Percentiles rank a stretch among this genome's conserved stretches.
Conservation (phyloP, 2,329 filamentous ascomycete genomes). For the Aspergillus eucalypticola region DNA sequence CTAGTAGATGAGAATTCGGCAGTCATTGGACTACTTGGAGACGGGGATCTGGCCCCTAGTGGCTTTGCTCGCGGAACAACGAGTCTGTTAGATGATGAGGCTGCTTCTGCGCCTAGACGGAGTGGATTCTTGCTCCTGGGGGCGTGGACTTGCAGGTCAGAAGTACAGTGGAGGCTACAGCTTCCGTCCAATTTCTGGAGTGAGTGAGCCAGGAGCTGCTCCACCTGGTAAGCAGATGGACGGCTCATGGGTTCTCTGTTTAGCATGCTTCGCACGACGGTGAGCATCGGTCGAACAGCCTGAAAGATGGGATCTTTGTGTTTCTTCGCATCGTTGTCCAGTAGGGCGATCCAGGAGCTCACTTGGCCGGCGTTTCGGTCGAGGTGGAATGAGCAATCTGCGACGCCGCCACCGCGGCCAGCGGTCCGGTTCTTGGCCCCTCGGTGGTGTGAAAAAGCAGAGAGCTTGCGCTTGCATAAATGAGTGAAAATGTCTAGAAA, state of each 20-base stretch:
- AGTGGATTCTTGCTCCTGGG: constrained; percentile 4
- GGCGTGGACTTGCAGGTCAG: constrained; percentile 12
- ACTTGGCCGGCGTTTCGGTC: constrained; percentile 54
- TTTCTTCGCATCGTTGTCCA: constrained; percentile 52
- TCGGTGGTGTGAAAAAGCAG: constrained; percentile 58
- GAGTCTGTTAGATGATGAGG: not conserved
- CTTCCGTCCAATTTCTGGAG: constrained; percentile 14
- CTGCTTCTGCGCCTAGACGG: not conserved
- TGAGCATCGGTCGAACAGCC: constrained; percentile 41
- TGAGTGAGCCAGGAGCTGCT: constrained; percentile 19
- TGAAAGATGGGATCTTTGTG: constrained; percentile 41
- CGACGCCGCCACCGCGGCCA: constrained; percentile 50
- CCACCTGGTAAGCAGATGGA: constrained; percentile 34
- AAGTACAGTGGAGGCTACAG: constrained; percentile 19
- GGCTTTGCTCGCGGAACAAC: constrained; percentile 11
- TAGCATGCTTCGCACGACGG: constrained; percentile 41
- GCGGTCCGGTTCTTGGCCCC: constrained; percentile 53
- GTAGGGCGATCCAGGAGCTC: constrained; percentile 55
- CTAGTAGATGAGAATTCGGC: not conserved
- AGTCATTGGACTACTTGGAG: not conserved
- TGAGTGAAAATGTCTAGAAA: constrained; percentile 62
- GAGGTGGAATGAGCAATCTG: constrained; percentile 60
- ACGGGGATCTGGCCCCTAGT: constrained; percentile 5
- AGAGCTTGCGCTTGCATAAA: constrained; percentile 58
- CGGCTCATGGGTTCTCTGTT: constrained; percentile 34